Evolutionary conservation across 345 rosid genomes (phyloP).

Genomic region (Gossypium bickii): DNA sequence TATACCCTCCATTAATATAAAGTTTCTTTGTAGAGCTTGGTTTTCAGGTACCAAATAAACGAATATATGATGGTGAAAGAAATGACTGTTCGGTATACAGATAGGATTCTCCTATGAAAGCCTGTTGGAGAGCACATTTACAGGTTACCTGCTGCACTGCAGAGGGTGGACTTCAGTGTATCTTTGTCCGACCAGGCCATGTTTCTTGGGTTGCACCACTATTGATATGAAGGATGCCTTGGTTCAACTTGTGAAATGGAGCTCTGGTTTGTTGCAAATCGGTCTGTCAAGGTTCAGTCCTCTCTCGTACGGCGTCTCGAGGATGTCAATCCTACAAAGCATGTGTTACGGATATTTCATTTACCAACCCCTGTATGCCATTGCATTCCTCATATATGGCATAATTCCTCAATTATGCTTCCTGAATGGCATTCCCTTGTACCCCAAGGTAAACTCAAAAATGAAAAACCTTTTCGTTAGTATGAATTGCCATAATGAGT

Average conservation of each 20-base stretch:
- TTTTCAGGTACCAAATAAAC: not conserved
- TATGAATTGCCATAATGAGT: not conserved
- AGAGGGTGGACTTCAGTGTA: not conserved
- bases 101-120: not conserved
- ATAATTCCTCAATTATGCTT: not conserved
- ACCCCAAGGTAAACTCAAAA: not conserved
- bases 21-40: not conserved
- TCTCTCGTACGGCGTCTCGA: not conserved
- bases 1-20: too few relatives aligned
- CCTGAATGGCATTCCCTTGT: not conserved
- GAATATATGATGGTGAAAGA: not conserved
- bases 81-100: not conserved
- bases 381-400: not conserved
- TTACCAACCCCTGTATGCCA: not conserved
- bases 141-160: not conserved
- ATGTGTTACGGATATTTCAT: not conserved
- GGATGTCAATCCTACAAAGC: not conserved
- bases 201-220: not conserved
- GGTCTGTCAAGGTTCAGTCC: not conserved
- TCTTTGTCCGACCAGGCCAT: not conserved
- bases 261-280: not conserved
- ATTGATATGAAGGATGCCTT: not conserved
- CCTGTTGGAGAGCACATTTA: not conserved
- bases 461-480: too few relatives aligned
- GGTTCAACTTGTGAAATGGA: not conserved